These are phyloP conservation scores for Ochetophila trinervis DNA, from an alignment of 306 rosid species.

Conservation along the genomic window DNA sequence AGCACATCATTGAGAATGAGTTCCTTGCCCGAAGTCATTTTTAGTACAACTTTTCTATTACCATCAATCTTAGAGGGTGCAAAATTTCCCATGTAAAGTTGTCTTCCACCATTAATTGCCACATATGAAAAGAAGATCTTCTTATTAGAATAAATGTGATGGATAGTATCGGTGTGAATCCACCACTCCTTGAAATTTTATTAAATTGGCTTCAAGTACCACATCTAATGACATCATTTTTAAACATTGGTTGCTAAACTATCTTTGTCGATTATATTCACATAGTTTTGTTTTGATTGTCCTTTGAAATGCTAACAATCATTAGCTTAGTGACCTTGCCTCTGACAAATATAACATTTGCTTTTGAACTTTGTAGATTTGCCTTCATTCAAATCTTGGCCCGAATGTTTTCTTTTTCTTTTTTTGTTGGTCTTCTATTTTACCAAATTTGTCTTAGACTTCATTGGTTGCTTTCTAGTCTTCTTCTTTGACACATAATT, in stretches of 20 bases:
- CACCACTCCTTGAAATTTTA: no score
- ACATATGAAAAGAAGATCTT: neutral
- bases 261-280: no score
- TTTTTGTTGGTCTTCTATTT: neutral
- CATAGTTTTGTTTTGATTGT: no score
- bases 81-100: neutral
- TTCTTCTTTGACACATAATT: neutral
- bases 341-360: no score
- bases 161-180: neutral
- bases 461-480: neutral
- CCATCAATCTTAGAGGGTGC: neutral
- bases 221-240: no score
- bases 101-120: neutral
- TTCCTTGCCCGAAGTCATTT: neutral
- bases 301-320: no score
- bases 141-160: neutral
- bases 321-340: no score
- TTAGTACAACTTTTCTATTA: neutral
- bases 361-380: no score
- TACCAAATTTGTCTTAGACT: constrained; percentile 10
- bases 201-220: no score
- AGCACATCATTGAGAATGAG: constrained; percentile 1
- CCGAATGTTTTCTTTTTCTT: neutral
- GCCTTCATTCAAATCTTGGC: no score
- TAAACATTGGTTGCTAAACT: no score